Evolutionary conservation across 805 yeast genomes (phyloP), one percentile per base, ranked within the genome.

Genomic region (Lachancea waltii): DNA sequence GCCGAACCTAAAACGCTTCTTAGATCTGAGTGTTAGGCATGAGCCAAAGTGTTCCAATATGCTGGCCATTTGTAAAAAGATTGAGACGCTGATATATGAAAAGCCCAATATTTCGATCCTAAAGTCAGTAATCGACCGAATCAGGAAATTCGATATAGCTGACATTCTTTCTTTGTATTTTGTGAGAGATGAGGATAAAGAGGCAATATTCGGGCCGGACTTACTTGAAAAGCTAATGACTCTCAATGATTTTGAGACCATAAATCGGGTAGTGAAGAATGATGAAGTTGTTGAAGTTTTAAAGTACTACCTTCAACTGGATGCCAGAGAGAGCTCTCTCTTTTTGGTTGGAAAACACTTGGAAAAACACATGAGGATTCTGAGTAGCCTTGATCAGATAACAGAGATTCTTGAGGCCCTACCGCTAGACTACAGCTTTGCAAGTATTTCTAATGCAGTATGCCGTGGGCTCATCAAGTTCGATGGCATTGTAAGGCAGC

Each of bases 241-340:
- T 8, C 46, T 43, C 36, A 53, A 53, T 43, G 63, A 56, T 41
- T 59, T 54, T 34, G 30, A 40, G 14, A 45, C 44, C 7, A 43
- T 59, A 7, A 60, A 59, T 26, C 28, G 24, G 15, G 40, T 17
- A 2, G 24, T 49, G 1, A 29, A 28, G 8, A 25, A 38, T 9
- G 41, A 34, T 2, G 49, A 48, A 17, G 39, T 55, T 22, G 16
- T 46, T 11, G 35, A 36, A 14, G 45, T 57, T 4, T 35, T 56
- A 8, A 33, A 33, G 5, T 50, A 47, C 27, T 57, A 55, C 30
- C 15, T 44, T 15, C n/a, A 36, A 1, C 33, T 45, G 13, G 28
- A 36, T 3, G 33, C 46, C 7, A 34, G 23, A 7, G 38, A 30
- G 3, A 43, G 39, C 15, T 42, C 48, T 2, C 8, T 33, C 5